Conservation (phyloP, 2,329 filamentous ascomycete genomes). For the Nigrospora sphaerica region DNA sequence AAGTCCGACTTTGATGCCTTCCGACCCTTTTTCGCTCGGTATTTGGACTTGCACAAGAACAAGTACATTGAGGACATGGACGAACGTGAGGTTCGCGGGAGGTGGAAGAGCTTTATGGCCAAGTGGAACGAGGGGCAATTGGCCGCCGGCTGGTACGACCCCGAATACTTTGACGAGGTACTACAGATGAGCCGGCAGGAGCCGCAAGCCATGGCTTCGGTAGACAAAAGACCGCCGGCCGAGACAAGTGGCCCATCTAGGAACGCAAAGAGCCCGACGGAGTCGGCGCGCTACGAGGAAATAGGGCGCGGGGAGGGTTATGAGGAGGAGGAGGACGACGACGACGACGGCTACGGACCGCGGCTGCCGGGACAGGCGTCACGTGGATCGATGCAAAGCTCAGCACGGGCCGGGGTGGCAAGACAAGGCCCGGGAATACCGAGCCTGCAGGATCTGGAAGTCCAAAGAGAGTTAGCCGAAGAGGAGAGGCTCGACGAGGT, state of each 20-base stretch:
- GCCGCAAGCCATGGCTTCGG: too few species aligned
- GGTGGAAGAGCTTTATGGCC: slow-evolving; percentile 88
- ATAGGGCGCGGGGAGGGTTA: not conserved
- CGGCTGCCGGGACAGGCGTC: slow-evolving; percentile 21
- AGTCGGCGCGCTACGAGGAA: not conserved
- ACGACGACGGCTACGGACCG: slow-evolving; percentile 55
- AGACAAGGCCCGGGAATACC: slow-evolving; percentile 57
- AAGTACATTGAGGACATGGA: slow-evolving; percentile 61
- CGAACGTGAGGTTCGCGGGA: slow-evolving; percentile 68
- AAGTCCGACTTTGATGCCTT: slow-evolving; percentile 63
- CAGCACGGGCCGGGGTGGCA: slow-evolving; percentile 5
- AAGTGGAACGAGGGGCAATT: slow-evolving; percentile 92
- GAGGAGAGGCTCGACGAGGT: slow-evolving; percentile 40
- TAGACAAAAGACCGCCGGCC: not conserved
- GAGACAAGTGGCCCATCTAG: too few species aligned
- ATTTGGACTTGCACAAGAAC: slow-evolving; percentile 82
- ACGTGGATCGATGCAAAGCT: slow-evolving; percentile 14
- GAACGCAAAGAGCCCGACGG: too few species aligned
- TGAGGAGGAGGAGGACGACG: slow-evolving; percentile 36
- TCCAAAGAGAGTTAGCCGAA: slow-evolving; percentile 42
- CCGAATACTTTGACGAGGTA: slow-evolving; percentile 51
- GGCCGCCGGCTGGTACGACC: slow-evolving; percentile 89
- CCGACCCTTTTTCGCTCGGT: slow-evolving; percentile 69
- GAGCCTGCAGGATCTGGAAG: slow-evolving; percentile 63
- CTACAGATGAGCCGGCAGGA: not conserved